Base-by-base conservation (phyloP, 2,329 filamentous ascomycete genomes). In the Hypoxylon sp. region DNA sequence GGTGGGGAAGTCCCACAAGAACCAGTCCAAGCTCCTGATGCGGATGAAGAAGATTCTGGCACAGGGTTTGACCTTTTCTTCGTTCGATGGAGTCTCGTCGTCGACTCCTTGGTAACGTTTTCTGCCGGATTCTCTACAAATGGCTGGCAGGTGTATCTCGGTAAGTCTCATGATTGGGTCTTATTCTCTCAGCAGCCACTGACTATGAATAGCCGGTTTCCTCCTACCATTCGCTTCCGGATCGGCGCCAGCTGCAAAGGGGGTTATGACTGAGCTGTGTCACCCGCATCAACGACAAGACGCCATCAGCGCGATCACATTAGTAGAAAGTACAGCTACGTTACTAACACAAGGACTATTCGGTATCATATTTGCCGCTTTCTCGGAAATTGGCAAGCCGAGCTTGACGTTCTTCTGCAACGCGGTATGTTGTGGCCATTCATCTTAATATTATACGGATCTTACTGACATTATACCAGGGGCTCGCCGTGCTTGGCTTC, bases 211-310 rank as follows among this genome's bases (percentile, higher is more conserved):
- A 84, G 86, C 90, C 1, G 89, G 89, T 0, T 84, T 87, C 25
- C 75, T 92, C 1, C 82, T 93, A 0, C 91, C 91, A 0, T 87
- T 93, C 30, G 90, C 89, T 0, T 90, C 90, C 0, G 91, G 91
- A 0, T 90, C 90, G 0, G 90, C 89, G 0, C 86, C 90, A 0
- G 89, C 90, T 0, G 89, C 90, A 1, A 93, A 93, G 70, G 91
- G 90, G 0, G 89, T 90, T n/a, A 91, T 93, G 65, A 85, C 91
- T 0, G 87, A 91, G 62, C 90, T 93, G 89, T 89, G 89, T 48
- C 81, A 89, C 0, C 82, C 87, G 1, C 82, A 82, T 0, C 86
- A 90, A 60, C 83, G 90, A 0, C 84, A 87, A 0, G 90, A 93
- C 73, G 90, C 91, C 0, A 80, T 93, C 2, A 89, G 89, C 41